phyloP scores from a whole-genome alignment of 352 stramenopile genomes.

The Halophytophthora batemanensis region DNA sequence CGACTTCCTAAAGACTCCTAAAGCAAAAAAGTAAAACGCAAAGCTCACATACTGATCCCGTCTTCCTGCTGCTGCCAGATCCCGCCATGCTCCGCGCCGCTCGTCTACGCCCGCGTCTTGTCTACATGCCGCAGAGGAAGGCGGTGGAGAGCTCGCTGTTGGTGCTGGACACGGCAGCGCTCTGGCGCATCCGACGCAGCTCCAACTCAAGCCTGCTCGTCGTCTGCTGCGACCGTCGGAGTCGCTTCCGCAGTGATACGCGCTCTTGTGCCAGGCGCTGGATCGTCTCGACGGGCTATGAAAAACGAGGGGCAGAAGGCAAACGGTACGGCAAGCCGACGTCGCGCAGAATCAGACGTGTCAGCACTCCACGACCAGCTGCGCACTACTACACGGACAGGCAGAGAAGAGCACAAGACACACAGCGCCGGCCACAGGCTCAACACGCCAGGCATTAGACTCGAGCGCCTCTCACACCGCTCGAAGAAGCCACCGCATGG shows the following conservation, averaged over 20 bases:
- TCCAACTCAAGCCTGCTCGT: conserved; percentile 56
- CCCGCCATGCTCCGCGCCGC: too few species aligned
- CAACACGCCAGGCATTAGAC: conserved; percentile 33
- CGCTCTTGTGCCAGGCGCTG: conserved; percentile 47
- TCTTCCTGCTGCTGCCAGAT: too few species aligned
- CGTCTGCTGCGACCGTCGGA: conserved; percentile 54
- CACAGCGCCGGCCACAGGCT: conserved; percentile 15
- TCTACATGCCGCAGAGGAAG: conserved; percentile 69
- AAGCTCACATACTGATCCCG: too few species aligned
- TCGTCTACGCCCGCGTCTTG: too few species aligned
- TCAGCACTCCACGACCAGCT: conserved; percentile 38
- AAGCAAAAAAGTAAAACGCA: too few species aligned
- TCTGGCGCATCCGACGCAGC: conserved; percentile 41
- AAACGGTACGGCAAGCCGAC: conserved; percentile 27
- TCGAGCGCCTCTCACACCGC: neutral
- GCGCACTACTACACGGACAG: conserved; percentile 25
- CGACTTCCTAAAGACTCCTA: too few species aligned
- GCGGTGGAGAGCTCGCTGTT: conserved; percentile 40
- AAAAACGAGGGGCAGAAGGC: conserved; percentile 30
- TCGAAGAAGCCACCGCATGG: conserved; percentile 22
- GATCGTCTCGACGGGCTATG: conserved; percentile 42
- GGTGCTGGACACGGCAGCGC: conserved; percentile 42
- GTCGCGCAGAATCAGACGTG: conserved; percentile 31
- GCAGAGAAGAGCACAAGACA: conserved; percentile 25
- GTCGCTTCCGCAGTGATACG: conserved; percentile 38